Conservation (phyloP, 2,329 filamentous ascomycete species). For the Phoma herbarum region DNA sequence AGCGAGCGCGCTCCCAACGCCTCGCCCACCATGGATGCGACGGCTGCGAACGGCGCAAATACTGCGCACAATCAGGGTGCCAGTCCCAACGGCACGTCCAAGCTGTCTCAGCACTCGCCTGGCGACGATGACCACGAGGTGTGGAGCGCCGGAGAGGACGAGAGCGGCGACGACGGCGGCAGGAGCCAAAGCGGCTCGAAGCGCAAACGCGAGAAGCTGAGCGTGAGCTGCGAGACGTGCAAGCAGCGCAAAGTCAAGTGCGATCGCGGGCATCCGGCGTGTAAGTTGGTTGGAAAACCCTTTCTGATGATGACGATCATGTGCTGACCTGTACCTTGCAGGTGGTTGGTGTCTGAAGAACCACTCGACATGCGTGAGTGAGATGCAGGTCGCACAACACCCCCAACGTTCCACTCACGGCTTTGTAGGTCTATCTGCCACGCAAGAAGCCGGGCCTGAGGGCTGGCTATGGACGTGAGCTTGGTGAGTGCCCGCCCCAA, state of each 20-base stretch:
- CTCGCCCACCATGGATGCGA: constrained; percentile 44
- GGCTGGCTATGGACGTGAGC: constrained; percentile 69
- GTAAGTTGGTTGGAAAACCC: constrained; percentile 41
- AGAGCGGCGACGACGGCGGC: constrained; percentile 53
- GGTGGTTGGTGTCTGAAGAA: constrained; percentile 74
- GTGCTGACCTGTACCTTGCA: constrained; percentile 13
- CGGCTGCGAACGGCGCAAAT: constrained; percentile 27
- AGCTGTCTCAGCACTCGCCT: constrained; percentile 47
- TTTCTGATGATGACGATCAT: neutral
- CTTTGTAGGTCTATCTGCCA: constrained; percentile 66
- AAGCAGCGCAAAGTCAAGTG: constrained; percentile 78
- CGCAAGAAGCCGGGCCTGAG: constrained; percentile 73
- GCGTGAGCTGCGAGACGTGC: constrained; percentile 71
- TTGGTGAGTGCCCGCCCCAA: constrained; percentile 37
- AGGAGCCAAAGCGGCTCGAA: constrained; percentile 53
- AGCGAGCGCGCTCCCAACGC: constrained; percentile 35
- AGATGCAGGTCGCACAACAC: constrained; percentile 8
- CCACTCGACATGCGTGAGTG: constrained; percentile 64
- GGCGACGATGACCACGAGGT: constrained; percentile 45
- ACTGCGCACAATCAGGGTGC: constrained; percentile 38
- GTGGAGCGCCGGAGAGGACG: constrained; percentile 49
- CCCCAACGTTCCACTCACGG: constrained; percentile 7
- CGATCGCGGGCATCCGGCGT: constrained; percentile 78
- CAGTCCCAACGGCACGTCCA: constrained; percentile 43
- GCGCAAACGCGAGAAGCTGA: constrained; percentile 57